These are phyloP conservation scores for Sporisorium graminicola DNA, from an alignment of 1,284 basidiomycete species.

Conservation along the genomic window DNA sequence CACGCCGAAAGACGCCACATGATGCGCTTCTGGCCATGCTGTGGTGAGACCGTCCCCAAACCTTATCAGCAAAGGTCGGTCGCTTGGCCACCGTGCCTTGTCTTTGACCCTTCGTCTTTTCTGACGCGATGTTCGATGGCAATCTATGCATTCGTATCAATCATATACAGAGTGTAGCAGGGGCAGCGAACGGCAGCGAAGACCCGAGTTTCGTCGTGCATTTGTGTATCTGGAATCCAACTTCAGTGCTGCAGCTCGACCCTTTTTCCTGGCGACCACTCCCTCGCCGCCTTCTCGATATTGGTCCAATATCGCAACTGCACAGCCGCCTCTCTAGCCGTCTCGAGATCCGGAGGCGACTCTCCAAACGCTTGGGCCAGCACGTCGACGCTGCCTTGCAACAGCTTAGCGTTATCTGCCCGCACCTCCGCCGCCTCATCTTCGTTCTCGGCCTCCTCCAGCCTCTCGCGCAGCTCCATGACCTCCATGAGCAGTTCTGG, in stretches of 20 bases:
- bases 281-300: constrained; percentile 64
- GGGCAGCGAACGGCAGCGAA: too few species aligned
- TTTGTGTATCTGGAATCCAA: too few species aligned
- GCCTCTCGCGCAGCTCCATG: constrained; percentile 63
- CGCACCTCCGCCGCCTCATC: constrained; percentile 57
- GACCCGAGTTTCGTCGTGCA: too few species aligned
- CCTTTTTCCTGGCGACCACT: constrained; percentile 64
- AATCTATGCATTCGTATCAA: not conserved
- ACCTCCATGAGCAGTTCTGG: constrained; percentile 66
- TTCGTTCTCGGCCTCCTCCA: constrained; percentile 58
- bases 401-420: constrained; percentile 41
- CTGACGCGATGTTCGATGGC: not conserved
- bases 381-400: constrained; percentile 38
- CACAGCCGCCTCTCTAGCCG: constrained; percentile 49
- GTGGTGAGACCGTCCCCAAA: not conserved
- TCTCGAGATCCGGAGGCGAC: constrained; percentile 44
- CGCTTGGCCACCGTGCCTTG: not conserved
- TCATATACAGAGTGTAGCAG: too few species aligned
- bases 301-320: constrained; percentile 68
- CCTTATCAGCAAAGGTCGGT: not conserved
- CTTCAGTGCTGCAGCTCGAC: constrained; percentile 62
- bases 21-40: not conserved
- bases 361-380: constrained; percentile 53
- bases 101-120: too few species aligned
- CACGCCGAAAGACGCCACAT: not conserved